Evolutionary conservation across 441 rosid species (phyloP).

Genomic region (Bocquillonia castaneifolia): DNA sequence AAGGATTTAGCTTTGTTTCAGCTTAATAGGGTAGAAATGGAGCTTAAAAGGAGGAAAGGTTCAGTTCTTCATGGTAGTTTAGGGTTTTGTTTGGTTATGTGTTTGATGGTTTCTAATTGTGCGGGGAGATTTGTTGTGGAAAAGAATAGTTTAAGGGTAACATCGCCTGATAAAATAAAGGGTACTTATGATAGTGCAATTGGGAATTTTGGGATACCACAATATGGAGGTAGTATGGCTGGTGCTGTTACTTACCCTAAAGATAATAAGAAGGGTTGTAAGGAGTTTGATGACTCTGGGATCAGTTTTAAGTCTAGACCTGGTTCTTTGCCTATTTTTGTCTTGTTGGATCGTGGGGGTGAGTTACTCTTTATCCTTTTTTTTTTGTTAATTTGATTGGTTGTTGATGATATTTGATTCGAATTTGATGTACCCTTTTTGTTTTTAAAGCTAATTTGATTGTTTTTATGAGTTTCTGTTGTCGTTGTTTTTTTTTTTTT

Average conservation of each 20-base stretch:
- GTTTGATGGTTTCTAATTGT: conserved; percentile 18
- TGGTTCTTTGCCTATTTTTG: conserved; percentile 82
- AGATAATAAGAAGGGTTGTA: conserved; percentile 75
- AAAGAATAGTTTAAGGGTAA: conserved; percentile 86
- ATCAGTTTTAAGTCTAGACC: conserved; percentile 69
- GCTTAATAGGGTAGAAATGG: conserved; percentile 17
- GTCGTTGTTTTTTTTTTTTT: background rate
- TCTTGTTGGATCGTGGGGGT: conserved; percentile 96
- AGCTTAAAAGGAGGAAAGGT: conserved; percentile 10
- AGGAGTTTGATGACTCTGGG: conserved; percentile 56
- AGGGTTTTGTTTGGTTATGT: conserved; percentile 44
- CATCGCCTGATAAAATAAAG: conserved; percentile 85
- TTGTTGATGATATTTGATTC: conserved; percentile 5
- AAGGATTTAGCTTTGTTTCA: background rate
- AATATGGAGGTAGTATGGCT: conserved; percentile 98
- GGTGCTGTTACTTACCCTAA: conserved; percentile 77
- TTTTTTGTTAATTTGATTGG: conserved; percentile 10
- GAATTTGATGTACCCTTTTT: background rate
- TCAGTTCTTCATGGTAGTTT: conserved; percentile 19
- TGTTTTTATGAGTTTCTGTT: background rate
- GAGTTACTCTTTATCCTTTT: background rate
- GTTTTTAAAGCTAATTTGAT: background rate
- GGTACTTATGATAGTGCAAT: conserved; percentile 89
- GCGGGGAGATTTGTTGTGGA: conserved; percentile 84
- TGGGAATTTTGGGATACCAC: conserved; percentile 97